Base-by-base conservation (phyloP, 805 yeast genomes). In the Yarrowia sp. region DNA sequence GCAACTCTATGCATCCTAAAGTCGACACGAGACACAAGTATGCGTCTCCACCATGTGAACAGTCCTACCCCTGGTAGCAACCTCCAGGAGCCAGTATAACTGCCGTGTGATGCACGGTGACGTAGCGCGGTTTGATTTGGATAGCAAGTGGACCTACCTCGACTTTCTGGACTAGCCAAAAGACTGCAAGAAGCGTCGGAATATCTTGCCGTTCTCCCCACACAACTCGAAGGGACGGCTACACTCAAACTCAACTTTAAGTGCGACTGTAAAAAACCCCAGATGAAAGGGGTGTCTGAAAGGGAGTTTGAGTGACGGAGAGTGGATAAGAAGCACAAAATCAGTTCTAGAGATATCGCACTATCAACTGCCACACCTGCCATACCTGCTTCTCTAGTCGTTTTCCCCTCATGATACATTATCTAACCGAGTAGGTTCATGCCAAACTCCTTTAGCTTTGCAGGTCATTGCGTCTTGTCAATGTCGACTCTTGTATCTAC, bases 141-240 rank as follows among this genome's bases (percentile, higher is more conserved):
- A 9, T 9, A 19, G 12, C 49, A 3, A 19, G 8, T 49, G 38
- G 38, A 49, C 53, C 38, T 49, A 49, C 53, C 40, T 19, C 32
- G n/a, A 49, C 19, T 8, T 15, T 1, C 22, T 49, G 55, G 38
- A 49, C 55, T 49, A 49, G 40, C 32, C 8, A 8, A 7, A 14
- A 8, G 8, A 10, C 32, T 26, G 32, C 32, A 26, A 26, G 7
- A 26, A 26, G 38, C 9, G 4, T 12, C 55, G 55, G 55, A 49
- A 32, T 16, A 49, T 49, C 55, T n/a, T 42, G 32, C n/a, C 19
- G 15, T n/a, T n/a, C 46, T 49, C 55, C 55, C 55, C 55, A 49
- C 55, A 49, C 19, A 49, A 49, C 55, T 32, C 55, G 55, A 35
- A 32, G 55, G 55, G 55, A 49, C 55, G 55, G 55, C 55, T 49